Conservation (phyloP, 352 stramenopile genomes). For the Phytophthora lateralis region DNA sequence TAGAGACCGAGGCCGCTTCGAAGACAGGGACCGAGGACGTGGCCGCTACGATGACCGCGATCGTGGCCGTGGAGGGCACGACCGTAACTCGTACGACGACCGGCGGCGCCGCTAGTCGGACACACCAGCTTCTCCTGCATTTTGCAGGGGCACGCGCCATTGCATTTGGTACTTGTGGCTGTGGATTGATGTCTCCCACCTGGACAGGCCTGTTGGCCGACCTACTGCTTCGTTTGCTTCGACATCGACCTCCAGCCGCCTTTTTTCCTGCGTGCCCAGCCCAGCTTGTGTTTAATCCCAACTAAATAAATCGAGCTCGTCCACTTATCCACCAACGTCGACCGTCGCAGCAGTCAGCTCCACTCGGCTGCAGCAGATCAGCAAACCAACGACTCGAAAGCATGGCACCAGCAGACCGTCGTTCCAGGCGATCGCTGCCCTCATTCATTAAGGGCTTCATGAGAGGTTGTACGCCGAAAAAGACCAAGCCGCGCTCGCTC, state of each 20-base stretch:
- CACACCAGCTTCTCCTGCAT: background rate
- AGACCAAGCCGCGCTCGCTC: slow-evolving; percentile 8
- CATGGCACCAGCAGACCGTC: slow-evolving; percentile 10
- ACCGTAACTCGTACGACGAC: slow-evolving; percentile 51
- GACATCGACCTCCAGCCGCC: slow-evolving; percentile 23
- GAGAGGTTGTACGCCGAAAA: slow-evolving; percentile 3
- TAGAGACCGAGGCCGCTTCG: slow-evolving; percentile 46
- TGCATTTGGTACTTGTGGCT: slow-evolving; percentile 29
- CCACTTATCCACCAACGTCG: slow-evolving; percentile 45
- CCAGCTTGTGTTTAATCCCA: slow-evolving; percentile 65
- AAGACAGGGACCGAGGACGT: slow-evolving; percentile 56
- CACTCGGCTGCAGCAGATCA: slow-evolving; percentile 17
- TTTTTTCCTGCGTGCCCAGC: slow-evolving; percentile 35
- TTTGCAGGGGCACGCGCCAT: slow-evolving; percentile 4
- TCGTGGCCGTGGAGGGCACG: slow-evolving; percentile 48
- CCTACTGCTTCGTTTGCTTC: slow-evolving; percentile 14
- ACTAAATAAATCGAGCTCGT: slow-evolving; percentile 73
- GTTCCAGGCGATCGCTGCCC: slow-evolving; percentile 9
- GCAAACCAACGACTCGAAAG: slow-evolving; percentile 27
- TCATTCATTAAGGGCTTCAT: slow-evolving; percentile 17
- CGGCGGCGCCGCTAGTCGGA: slow-evolving; percentile 43
- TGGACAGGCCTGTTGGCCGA: slow-evolving; percentile 9
- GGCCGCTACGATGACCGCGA: slow-evolving; percentile 62
- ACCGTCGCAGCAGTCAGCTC: slow-evolving; percentile 26
- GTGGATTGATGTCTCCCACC: slow-evolving; percentile 18